Conservation (phyloP, 225 moss, liverwort and hornwort species). For the Neckera pumila region DNA sequence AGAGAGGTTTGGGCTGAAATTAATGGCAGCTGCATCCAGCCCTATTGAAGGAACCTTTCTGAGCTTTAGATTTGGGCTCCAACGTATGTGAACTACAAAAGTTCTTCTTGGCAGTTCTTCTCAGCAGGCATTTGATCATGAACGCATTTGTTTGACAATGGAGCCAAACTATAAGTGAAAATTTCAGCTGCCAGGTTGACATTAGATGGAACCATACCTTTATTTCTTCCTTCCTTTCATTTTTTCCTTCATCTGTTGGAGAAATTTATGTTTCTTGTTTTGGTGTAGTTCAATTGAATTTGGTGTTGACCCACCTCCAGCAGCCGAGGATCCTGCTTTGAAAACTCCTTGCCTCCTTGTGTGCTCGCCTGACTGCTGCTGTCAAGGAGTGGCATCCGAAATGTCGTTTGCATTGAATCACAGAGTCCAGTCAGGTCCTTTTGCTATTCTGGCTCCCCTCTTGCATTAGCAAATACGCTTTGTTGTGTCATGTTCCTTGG, state of each 20-base stretch:
- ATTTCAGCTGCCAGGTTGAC: slow-evolving; percentile 73
- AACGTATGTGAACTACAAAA: no score
- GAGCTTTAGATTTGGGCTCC: no score
- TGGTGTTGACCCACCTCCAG: slow-evolving; percentile 62
- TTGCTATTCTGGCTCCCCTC: background rate
- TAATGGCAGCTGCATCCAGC: no score
- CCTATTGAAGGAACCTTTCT: no score
- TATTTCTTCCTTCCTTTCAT: background rate
- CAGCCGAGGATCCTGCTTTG: slow-evolving; percentile 64
- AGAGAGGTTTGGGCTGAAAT: no score
- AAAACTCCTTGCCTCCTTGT: slow-evolving; percentile 80
- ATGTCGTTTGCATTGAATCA: slow-evolving; percentile 11
- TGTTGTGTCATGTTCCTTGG: background rate
- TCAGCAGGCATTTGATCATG: no score
- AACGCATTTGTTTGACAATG: no score
- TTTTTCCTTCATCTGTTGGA: background rate
- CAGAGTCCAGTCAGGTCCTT: slow-evolving; percentile 92
- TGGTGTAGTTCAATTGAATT: slow-evolving; percentile 62
- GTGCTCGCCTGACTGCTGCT: slow-evolving; percentile 64
- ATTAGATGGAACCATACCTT: background rate
- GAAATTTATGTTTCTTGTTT: background rate
- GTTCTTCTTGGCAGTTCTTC: no score
- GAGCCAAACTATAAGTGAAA: no score
- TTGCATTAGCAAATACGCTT: background rate
- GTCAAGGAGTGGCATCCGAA: slow-evolving; percentile 47